phyloP scores from a whole-genome alignment of 2,329 filamentous ascomycete species.

The Paradendryphiella salina region DNA sequence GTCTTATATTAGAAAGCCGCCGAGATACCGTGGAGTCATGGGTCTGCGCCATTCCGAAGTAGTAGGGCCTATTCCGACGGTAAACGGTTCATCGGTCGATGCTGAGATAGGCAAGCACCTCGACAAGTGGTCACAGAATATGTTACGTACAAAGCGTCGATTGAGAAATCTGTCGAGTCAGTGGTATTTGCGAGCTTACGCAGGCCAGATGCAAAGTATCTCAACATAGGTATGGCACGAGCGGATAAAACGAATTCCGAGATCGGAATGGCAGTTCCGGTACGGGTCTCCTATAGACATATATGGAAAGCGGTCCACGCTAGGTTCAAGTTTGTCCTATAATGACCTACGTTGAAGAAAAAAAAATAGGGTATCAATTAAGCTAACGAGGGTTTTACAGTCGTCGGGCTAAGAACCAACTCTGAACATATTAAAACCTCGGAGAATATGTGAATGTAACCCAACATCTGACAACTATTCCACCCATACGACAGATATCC shows the following conservation, averaged over 20 bases:
- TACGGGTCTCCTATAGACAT: too few relatives aligned
- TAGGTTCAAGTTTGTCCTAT: not conserved
- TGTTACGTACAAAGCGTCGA: not conserved
- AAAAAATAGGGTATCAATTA: not conserved
- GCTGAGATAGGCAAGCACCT: not conserved
- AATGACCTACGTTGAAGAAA: not conserved
- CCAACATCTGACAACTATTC: not conserved
- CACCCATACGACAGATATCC: not conserved
- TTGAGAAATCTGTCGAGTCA: not conserved
- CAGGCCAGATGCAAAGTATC: not conserved
- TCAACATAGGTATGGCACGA: not conserved
- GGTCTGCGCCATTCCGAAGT: conserved; percentile 2
- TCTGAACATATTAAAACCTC: not conserved
- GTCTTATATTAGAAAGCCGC: not conserved
- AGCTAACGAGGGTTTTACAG: not conserved
- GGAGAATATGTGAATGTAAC: not conserved
- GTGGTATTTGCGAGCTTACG: not conserved
- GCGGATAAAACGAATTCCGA: conserved; percentile 8
- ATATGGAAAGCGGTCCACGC: not conserved
- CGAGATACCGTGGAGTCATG: not conserved
- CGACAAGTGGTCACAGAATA: not conserved
- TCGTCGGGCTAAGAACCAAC: too few relatives aligned
- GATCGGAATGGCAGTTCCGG: conserved; percentile 15
- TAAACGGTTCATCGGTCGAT: not conserved
- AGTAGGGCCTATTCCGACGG: conserved; percentile 17